Conservation (phyloP, 768 basidiomycete genomes). For the Saitozyma podzolica region DNA sequence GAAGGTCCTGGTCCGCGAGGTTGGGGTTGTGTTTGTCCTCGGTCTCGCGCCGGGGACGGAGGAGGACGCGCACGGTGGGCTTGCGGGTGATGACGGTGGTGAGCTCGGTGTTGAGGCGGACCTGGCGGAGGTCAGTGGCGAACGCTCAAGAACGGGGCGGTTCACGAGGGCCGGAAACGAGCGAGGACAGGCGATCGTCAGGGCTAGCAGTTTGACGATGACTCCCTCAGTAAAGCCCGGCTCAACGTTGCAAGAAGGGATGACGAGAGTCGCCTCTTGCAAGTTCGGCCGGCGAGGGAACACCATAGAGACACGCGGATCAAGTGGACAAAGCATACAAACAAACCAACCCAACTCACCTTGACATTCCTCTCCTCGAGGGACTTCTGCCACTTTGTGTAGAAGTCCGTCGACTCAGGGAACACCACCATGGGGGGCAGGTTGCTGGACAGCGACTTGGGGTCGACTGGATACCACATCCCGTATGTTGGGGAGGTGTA, state of each 20-base stretch:
- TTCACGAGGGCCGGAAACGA: too few species aligned
- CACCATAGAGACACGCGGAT: too few species aligned
- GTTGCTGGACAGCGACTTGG: constrained; percentile 52
- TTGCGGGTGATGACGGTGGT: constrained; percentile 39
- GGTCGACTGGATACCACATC: constrained; percentile 55
- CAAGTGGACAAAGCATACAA: neutral
- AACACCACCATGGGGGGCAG: constrained; percentile 57
- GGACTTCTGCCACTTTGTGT: constrained; percentile 51
- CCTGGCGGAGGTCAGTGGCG: constrained; percentile 14
- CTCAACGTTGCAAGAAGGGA: too few species aligned
- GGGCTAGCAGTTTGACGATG: neutral
- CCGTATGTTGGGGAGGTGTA: constrained; percentile 57
- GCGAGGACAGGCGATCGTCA: constrained; percentile 2
- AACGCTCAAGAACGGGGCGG: too few species aligned
- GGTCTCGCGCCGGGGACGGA: constrained; percentile 45
- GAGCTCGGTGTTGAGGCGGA: constrained; percentile 53
- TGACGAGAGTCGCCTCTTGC: too few species aligned
- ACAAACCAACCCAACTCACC: constrained; percentile 19
- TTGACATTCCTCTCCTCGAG: constrained; percentile 53
- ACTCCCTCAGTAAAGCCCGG: too few species aligned
- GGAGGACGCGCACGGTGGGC: constrained; percentile 48
- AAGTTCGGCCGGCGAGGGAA: too few species aligned
- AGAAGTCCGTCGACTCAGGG: constrained; percentile 53
- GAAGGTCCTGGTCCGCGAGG: constrained; percentile 51
- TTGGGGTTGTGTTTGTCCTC: constrained; percentile 53